A percentile compares a stretch with the other conserved stretches of the same genome.
phyloP scores from a whole-genome alignment of 768 basidiomycete genomes.

The Tylopilus sp. region DNA sequence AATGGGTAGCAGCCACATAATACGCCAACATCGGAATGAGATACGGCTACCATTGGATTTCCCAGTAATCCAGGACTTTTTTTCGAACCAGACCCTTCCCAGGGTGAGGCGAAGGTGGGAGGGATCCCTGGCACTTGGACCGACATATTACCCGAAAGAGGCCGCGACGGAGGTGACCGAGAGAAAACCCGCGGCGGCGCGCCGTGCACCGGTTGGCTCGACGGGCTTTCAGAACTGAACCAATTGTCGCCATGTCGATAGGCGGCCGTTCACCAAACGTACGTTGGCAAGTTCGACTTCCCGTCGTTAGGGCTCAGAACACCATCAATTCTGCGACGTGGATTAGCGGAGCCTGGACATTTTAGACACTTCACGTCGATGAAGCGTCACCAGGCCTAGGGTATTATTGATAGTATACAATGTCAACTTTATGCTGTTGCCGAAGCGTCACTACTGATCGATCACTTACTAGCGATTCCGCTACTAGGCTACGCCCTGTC shows the following conservation, averaged over 20 bases:
- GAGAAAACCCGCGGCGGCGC: not conserved
- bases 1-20: not conserved
- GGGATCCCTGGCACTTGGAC: not conserved
- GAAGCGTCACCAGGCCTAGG: not conserved
- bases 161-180: not conserved
- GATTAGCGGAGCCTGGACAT: not conserved
- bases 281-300: not conserved
- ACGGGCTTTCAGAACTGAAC: not conserved
- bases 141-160: constrained; percentile 4
- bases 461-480: too few species aligned
- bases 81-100: not conserved
- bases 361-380: too few species aligned
- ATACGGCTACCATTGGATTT: too few species aligned
- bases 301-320: not conserved
- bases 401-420: not conserved
- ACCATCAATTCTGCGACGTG: not conserved
- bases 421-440: not conserved
- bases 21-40: constrained; percentile 1
- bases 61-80: too few species aligned
- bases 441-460: not conserved
- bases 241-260: not conserved
- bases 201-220: not conserved
- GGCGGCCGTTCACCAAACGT: not conserved
- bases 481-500: not conserved
- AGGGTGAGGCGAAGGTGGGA: constrained; percentile 3